A percentile compares a stretch with the other conserved stretches of the same genome.
Conservation (phyloP, 2,329 filamentous ascomycete genomes). For the Diaporthe sp. region DNA sequence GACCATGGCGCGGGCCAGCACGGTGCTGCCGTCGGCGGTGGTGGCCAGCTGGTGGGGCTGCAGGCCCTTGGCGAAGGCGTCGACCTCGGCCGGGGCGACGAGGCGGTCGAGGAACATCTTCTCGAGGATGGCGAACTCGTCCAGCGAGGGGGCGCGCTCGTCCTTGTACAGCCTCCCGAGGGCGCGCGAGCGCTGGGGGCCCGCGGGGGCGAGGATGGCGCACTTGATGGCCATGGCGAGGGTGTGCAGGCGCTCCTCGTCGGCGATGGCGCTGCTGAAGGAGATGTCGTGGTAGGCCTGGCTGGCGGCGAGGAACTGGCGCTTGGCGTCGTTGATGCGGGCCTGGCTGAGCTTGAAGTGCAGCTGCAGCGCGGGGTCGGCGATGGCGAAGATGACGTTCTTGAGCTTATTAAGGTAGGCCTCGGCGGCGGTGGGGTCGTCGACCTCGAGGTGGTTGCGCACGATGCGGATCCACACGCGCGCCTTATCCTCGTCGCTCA, state of each 20-base stretch:
- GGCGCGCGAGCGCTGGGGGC: conserved; percentile 83
- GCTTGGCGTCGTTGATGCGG: conserved; percentile 90
- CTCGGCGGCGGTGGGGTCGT: conserved; percentile 88
- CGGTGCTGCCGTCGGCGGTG: conserved; percentile 91
- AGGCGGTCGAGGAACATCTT: conserved; percentile 97
- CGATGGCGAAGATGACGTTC: conserved; percentile 86
- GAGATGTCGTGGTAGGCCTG: conserved; percentile 91
- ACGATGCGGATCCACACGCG: conserved; percentile 94
- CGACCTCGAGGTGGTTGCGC: conserved; percentile 92
- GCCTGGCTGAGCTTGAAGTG: conserved; percentile 94
- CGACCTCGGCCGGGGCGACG: conserved; percentile 84
- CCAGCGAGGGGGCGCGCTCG: conserved; percentile 81
- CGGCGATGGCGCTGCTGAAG: conserved; percentile 82
- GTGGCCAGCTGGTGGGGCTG: conserved; percentile 90
- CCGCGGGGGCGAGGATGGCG: conserved; percentile 91
- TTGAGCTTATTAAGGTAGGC: conserved; percentile 95
- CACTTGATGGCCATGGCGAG: conserved; percentile 91
- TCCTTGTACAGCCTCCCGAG: conserved; percentile 93
- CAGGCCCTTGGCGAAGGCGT: conserved; percentile 85
- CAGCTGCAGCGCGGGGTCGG: conserved; percentile 80
- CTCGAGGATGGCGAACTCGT: conserved; percentile 90
- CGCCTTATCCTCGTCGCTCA: conserved; percentile 86
- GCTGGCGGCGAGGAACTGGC: conserved; percentile 89
- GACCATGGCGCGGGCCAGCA: conserved; percentile 91
- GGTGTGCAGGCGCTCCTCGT: conserved; percentile 87